Conservation (phyloP, 805 yeast species). For the Metschnikowia shivogae region DNA sequence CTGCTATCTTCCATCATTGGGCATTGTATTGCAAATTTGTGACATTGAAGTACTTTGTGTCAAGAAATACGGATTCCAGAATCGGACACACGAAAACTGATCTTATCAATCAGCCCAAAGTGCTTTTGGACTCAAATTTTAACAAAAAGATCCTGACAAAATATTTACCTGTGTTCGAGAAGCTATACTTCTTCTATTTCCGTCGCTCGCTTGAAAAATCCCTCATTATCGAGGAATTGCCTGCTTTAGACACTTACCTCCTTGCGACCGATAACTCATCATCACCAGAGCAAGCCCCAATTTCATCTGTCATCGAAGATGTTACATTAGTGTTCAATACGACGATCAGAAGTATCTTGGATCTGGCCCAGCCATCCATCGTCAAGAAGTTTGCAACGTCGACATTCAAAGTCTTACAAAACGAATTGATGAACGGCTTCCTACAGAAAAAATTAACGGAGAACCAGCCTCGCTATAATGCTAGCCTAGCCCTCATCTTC, state of each 20-base stretch:
- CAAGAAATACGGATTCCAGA: conserved; percentile 1
- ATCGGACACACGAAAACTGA: conserved; percentile 10
- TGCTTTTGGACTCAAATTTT: conserved; percentile 52
- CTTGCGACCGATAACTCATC: conserved; percentile 18
- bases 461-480: conserved; percentile 40
- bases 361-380: conserved; percentile 62
- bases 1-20: conserved; percentile 84
- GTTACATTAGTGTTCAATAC: conserved; percentile 68
- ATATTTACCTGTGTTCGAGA: conserved; percentile 60
- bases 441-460: conserved; percentile 32
- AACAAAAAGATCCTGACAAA: conserved; percentile 50
- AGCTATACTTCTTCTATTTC: conserved; percentile 60
- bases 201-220: conserved; percentile 80
- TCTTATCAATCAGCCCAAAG: conserved; percentile 42
- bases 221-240: conserved; percentile 72
- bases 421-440: conserved; percentile 57
- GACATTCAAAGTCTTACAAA: conserved; percentile 56
- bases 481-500: conserved; percentile 17
- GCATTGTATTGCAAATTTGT: conserved; percentile 70
- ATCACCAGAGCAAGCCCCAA: conserved; percentile 57
- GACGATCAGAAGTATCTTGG: conserved; percentile 59
- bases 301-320: conserved; percentile 86
- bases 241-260: conserved; percentile 42
- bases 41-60: conserved; percentile 56
- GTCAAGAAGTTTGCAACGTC: conserved; percentile 53